Conservation (phyloP, 768 basidiomycete genomes). For the Mycena galopus region DNA sequence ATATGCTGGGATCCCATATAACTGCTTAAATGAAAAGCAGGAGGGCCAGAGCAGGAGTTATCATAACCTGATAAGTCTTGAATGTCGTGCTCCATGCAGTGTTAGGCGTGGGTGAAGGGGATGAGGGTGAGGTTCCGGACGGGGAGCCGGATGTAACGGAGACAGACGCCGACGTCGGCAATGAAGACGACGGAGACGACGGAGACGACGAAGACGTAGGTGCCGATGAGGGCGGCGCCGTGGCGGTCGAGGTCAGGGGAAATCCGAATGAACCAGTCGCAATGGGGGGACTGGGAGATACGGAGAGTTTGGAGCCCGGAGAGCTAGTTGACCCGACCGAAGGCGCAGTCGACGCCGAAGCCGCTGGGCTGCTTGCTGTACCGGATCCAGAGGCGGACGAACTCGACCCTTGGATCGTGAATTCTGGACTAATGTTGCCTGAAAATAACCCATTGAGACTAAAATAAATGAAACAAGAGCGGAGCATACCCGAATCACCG, state of each 20-base stretch:
- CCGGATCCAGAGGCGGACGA: constrained; percentile 31
- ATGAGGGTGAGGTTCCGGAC: no score
- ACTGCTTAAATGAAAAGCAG: constrained; percentile 27
- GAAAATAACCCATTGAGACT: constrained; percentile 38
- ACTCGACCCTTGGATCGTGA: constrained; percentile 62
- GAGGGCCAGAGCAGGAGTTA: constrained; percentile 21
- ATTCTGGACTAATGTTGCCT: constrained; percentile 70
- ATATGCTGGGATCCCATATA: background rate
- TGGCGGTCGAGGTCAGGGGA: constrained; percentile 40
- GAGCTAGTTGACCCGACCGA: background rate
- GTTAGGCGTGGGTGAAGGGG: constrained; percentile 41
- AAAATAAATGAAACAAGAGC: background rate
- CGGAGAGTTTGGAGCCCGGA: constrained; percentile 1
- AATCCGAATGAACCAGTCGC: constrained; percentile 42
- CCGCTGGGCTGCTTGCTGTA: background rate
- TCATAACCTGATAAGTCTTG: constrained; percentile 5
- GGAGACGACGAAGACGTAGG: constrained; percentile 19
- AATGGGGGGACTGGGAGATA: constrained; percentile 36
- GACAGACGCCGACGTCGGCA: constrained; percentile 29
- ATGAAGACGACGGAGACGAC: constrained; percentile 25
- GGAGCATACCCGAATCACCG: constrained; percentile 57
- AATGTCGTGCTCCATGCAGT: constrained; percentile 42
- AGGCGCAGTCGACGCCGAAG: constrained; percentile 2
- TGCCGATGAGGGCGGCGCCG: constrained; percentile 33
- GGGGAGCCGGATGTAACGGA: constrained; percentile 28